Evolutionary conservation across 75 land plant species (phyloP).

Genomic region (Cupressus sempervirens): DNA sequence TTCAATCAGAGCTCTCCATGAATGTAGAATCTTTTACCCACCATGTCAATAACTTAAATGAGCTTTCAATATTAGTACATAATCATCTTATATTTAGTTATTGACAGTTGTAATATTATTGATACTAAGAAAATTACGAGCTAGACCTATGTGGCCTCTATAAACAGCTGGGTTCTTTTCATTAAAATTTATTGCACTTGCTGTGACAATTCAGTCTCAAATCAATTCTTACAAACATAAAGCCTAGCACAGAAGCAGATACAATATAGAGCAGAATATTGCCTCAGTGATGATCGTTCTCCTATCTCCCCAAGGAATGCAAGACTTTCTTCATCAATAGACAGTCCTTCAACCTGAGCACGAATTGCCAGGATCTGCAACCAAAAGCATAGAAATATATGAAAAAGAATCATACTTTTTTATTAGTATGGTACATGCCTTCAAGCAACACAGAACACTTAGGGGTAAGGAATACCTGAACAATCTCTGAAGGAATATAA

Average conservation of each 20-base stretch:
- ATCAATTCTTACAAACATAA: background rate
- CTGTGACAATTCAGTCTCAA: background rate
- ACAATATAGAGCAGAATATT: background rate
- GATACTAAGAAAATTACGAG: background rate
- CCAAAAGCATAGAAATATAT: background rate
- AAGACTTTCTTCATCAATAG: slow-evolving; percentile 82
- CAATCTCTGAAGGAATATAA: slow-evolving; percentile 87
- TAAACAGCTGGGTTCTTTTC: background rate
- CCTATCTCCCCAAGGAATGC: slow-evolving; percentile 89
- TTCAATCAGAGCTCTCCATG: background rate
- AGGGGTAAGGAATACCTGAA: slow-evolving; percentile 50
- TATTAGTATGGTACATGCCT: background rate
- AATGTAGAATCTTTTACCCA: background rate
- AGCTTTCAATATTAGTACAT: background rate
- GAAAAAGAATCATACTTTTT: background rate
- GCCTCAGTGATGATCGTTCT: slow-evolving; percentile 81
- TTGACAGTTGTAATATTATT: background rate
- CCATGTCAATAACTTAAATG: background rate
- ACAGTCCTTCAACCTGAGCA: slow-evolving; percentile 87
- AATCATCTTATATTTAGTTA: background rate
- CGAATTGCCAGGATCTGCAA: slow-evolving; percentile 89
- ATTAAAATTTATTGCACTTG: background rate
- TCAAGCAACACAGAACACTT: background rate
- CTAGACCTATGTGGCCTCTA: background rate
- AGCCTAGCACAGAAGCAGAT: background rate